Evolutionary conservation across 805 yeast genomes (phyloP), one percentile per base, ranked within the genome.

Genomic region (Pichia ethanolica): DNA sequence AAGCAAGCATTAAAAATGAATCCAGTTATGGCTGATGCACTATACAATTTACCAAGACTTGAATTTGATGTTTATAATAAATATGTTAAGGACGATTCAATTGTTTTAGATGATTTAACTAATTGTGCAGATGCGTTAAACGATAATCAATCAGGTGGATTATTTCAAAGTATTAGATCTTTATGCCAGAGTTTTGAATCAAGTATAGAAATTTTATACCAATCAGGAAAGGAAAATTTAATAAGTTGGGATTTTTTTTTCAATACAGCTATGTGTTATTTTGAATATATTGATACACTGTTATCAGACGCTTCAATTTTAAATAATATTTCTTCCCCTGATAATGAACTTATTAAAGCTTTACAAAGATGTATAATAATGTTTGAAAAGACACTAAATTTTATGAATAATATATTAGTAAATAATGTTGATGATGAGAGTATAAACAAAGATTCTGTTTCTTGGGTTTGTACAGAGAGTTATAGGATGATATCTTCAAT

Each of bases 11-110:
- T 73, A 11, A 46, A 53, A 4, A 40, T 63, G 5, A 56, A 63
- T 26, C 47, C 53, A 10, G 51, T 46, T 5, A 45, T 54, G 48
- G 43, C 68, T 32, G 88, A 83, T 59, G 69, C 79, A 13, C 67
- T 73, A 52, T 84, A 83, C 61, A 85, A 84, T 62, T 66, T 78
- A 3, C 71, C 79, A 20, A 61, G 91, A 50, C 67, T 84, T 53
- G 62, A 81, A 26, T 81, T 75, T 53, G 80, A 77, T 50, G 83
- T 83, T 0, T 80, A 81, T 59, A 68, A 64, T 53, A 76, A 74
- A 45, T 78, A 73, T 52, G 63, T 69, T 44, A 74, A 74, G 45
- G 68, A 70, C 8, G 82, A 79, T 11, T 76, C 74, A 0, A 70
- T 77, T 3, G 58, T 67, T 14, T 58, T 70, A 10, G 45, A 47